A percentile compares a stretch with the other conserved stretches of the same genome.
Conservation (phyloP, 163 green algal species). For the Volvox carteri region DNA sequence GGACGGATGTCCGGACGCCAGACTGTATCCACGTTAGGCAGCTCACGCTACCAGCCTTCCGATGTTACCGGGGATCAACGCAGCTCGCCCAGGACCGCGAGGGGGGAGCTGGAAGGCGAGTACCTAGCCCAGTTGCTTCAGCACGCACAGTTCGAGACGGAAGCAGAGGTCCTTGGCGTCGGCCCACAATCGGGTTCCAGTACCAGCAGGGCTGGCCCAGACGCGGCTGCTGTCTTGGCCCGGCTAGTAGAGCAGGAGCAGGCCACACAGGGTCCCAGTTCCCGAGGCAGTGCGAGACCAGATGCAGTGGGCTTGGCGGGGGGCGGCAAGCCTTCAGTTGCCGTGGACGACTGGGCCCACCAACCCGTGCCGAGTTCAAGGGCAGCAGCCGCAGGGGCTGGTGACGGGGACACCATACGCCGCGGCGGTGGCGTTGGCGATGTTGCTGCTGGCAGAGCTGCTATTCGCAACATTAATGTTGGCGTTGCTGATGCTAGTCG, state of each 20-base stretch:
- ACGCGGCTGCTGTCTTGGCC: not conserved
- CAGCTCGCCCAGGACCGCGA: not conserved
- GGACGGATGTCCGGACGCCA: not conserved
- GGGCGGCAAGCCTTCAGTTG: not conserved
- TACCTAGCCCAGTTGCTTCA: conserved; percentile 15
- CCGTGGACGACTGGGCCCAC: not conserved
- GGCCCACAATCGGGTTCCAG: not conserved
- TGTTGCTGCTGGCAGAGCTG: too few relatives aligned
- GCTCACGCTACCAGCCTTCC: too few relatives aligned
- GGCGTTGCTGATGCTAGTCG: too few relatives aligned
- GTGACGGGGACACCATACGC: not conserved
- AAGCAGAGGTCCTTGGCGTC: not conserved
- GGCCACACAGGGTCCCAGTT: not conserved
- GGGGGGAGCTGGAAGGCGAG: not conserved
- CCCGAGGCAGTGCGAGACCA: not conserved
- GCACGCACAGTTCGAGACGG: not conserved
- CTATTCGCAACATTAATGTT: too few relatives aligned
- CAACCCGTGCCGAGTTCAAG: not conserved
- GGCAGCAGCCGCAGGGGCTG: not conserved
- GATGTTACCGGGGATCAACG: not conserved
- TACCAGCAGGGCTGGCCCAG: not conserved
- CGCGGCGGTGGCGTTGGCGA: not conserved
- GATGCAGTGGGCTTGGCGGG: not conserved
- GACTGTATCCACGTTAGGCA: not conserved
- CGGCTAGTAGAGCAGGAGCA: not conserved